Conservation (phyloP, 352 stramenopile species). For the Achlya hypogyna region DNA sequence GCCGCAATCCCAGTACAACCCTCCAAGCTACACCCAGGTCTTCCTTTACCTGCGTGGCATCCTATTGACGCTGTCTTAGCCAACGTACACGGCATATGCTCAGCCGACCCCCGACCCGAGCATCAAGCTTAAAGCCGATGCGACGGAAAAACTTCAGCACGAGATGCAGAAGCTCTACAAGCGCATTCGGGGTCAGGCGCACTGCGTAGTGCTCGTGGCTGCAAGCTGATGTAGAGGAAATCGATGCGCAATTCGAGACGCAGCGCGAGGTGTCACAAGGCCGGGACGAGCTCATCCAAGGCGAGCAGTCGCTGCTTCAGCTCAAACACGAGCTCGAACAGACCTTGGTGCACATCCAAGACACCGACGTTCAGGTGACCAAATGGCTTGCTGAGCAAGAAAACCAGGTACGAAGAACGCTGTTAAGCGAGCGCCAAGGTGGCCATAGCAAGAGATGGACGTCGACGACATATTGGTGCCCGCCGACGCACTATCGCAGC, state of each 20-base stretch:
- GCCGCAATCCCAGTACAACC: slow-evolving; percentile 12
- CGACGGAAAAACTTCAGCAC: slow-evolving; percentile 72
- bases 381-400: slow-evolving; percentile 72
- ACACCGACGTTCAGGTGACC: slow-evolving; percentile 49
- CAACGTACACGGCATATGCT: slow-evolving; percentile 1
- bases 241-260: slow-evolving; percentile 81
- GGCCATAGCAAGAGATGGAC: slow-evolving; percentile 51
- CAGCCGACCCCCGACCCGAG: slow-evolving; percentile 32
- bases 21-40: background rate
- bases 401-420: slow-evolving; percentile 31
- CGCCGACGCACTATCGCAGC: slow-evolving; percentile 61
- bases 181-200: slow-evolving; percentile 47
- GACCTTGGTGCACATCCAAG: slow-evolving; percentile 39
- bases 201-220: background rate
- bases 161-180: slow-evolving; percentile 71
- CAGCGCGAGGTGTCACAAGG: slow-evolving; percentile 76
- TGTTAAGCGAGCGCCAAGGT: background rate
- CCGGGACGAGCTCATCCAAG: slow-evolving; percentile 59
- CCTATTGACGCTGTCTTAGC: background rate
- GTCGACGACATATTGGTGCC: slow-evolving; percentile 73
- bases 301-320: slow-evolving; percentile 62
- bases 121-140: slow-evolving; percentile 49
- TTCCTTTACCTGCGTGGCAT: background rate
- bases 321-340: slow-evolving; percentile 55
- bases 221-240: slow-evolving; percentile 1